Percentiles rank a stretch among this genome's conserved stretches.
Conservation (phyloP, 2,329 filamentous ascomycete species). For the Pseudogymnoascus sp. region DNA sequence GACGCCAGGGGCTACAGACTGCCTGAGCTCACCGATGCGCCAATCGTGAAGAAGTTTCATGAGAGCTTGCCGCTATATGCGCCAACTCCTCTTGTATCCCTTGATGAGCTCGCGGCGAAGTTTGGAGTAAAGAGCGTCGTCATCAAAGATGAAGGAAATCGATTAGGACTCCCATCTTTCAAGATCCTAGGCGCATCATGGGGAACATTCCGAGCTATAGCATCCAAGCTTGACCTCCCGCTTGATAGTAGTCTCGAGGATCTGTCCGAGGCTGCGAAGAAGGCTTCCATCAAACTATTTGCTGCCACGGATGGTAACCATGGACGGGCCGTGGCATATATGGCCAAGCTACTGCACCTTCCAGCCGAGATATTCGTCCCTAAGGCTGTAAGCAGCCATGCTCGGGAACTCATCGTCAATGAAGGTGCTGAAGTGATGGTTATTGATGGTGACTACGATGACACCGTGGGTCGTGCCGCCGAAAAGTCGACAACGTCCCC, state of each 20-base stretch:
- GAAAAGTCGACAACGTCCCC: slow-evolving; percentile 10
- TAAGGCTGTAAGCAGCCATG: slow-evolving; percentile 44
- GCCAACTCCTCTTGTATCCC: slow-evolving; percentile 45
- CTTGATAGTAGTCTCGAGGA: slow-evolving; percentile 31
- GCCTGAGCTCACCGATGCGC: background rate
- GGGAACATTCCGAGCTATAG: slow-evolving; percentile 47
- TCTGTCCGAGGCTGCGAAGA: slow-evolving; percentile 31
- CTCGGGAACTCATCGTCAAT: slow-evolving; percentile 44
- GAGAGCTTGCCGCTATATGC: slow-evolving; percentile 47
- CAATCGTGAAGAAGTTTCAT: slow-evolving; percentile 41
- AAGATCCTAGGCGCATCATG: slow-evolving; percentile 76
- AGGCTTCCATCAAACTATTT: slow-evolving; percentile 38
- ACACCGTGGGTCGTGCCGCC: background rate
- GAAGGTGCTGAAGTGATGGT: slow-evolving; percentile 57
- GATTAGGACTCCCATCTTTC: slow-evolving; percentile 65
- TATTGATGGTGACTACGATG: slow-evolving; percentile 55
- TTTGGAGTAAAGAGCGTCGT: slow-evolving; percentile 51
- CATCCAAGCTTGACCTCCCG: slow-evolving; percentile 34
- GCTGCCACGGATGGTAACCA: slow-evolving; percentile 72
- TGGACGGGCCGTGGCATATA: slow-evolving; percentile 63
- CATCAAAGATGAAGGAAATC: slow-evolving; percentile 63
- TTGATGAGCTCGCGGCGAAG: slow-evolving; percentile 47
- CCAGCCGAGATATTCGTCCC: slow-evolving; percentile 56
- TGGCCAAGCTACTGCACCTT: slow-evolving; percentile 54
- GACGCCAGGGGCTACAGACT: background rate